Evolutionary conservation across 1,284 basidiomycete species (phyloP).

Genomic region (Fomes fomentarius): DNA sequence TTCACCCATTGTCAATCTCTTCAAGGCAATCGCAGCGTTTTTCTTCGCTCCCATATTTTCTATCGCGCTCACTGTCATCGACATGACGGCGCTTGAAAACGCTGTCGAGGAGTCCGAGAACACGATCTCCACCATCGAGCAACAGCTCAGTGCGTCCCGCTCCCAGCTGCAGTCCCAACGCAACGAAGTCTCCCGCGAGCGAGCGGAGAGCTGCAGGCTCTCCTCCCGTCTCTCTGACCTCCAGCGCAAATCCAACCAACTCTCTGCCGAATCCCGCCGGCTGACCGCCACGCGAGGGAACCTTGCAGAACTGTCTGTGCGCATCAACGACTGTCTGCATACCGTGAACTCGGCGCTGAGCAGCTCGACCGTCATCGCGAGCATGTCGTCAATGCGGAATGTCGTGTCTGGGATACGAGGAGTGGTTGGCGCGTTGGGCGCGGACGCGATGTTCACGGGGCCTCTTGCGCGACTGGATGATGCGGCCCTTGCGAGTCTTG

Average conservation of each 20-base stretch:
- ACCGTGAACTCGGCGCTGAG: conserved; percentile 11
- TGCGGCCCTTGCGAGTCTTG: conserved; percentile 1
- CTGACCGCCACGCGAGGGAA: background rate
- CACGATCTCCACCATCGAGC: background rate
- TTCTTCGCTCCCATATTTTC: conserved; percentile 1
- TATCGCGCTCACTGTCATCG: background rate
- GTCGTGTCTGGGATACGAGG: conserved; percentile 11
- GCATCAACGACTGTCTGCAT: conserved; percentile 13
- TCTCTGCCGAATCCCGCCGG: background rate
- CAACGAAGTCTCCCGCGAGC: background rate
- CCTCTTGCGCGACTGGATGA: conserved; percentile 11
- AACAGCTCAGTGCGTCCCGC: conserved; percentile 2
- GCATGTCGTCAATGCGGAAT: conserved; percentile 10
- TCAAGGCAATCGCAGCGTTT: background rate
- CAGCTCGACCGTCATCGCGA: conserved; percentile 9
- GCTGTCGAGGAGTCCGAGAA: background rate
- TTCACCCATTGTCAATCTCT: background rate
- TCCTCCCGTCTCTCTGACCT: background rate
- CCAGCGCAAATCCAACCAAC: background rate
- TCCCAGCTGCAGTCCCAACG: background rate
- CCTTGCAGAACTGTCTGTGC: conserved; percentile 3
- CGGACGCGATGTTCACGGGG: conserved; percentile 12
- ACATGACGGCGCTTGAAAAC: background rate
- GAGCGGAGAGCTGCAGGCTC: background rate
- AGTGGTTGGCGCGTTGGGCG: conserved; percentile 1